Percentiles rank a stretch among this genome's conserved stretches.
Conservation (phyloP, 176 grass and related monocot genomes). For the Alopecurus myosuroides region DNA sequence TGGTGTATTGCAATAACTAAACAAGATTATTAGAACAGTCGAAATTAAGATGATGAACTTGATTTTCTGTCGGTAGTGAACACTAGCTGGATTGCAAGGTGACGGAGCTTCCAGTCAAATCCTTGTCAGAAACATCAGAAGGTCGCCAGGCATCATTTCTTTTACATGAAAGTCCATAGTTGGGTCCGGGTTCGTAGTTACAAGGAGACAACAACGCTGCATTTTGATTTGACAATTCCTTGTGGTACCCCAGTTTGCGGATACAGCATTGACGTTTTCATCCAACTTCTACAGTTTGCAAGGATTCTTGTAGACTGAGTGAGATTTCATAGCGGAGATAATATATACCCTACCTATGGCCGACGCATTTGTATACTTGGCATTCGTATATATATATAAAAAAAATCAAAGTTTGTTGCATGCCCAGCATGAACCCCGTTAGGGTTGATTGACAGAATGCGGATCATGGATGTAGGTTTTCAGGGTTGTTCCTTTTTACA, state of each 20-base stretch:
- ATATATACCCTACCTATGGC: background rate
- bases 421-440: background rate
- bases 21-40: background rate
- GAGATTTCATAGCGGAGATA: background rate
- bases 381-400: background rate
- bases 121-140: background rate
- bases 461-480: background rate
- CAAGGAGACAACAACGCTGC: constrained; percentile 1
- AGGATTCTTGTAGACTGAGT: background rate
- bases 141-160: background rate
- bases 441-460: background rate
- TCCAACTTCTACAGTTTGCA: background rate
- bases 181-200: background rate
- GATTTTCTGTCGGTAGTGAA: background rate
- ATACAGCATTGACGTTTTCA: background rate
- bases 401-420: background rate
- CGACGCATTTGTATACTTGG: background rate
- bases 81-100: background rate
- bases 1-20: background rate
- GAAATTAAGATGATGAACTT: background rate
- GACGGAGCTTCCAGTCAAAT: background rate
- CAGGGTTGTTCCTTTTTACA: background rate
- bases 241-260: constrained; percentile 9
- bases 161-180: background rate
- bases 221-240: constrained; percentile 35